phyloP scores from a whole-genome alignment of 2,329 filamentous ascomycete genomes.

The Ambrosiella xylebori region DNA sequence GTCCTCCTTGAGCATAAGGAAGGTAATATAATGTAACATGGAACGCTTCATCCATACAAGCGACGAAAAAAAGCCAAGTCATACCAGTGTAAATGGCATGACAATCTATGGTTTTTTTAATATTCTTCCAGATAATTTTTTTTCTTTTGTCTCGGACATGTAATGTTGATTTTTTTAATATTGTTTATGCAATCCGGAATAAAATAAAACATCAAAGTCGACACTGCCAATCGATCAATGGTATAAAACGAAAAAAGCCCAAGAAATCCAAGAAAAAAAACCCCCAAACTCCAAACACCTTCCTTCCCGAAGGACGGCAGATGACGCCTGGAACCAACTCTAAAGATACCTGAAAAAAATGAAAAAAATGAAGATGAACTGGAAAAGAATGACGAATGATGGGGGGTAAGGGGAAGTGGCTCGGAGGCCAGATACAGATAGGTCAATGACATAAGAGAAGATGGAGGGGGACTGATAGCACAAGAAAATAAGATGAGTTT shows the following conservation, averaged over 20 bases:
- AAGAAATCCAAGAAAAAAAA: slow-evolving; percentile 2
- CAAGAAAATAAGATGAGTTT: no score
- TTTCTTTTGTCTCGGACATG: background rate
- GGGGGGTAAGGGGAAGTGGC: background rate
- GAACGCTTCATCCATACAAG: background rate
- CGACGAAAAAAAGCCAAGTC: background rate
- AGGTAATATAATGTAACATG: background rate
- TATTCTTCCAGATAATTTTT: background rate
- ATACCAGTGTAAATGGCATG: background rate
- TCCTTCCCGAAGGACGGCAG: background rate
- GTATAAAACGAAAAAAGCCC: slow-evolving; percentile 5
- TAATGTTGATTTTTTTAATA: background rate
- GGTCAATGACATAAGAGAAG: background rate
- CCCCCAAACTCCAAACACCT: slow-evolving; percentile 2
- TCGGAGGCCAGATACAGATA: background rate
- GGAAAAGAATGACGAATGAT: background rate
- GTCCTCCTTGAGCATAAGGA: slow-evolving; percentile 10
- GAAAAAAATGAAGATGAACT: background rate
- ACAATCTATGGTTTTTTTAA: background rate
- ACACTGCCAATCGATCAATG: background rate
- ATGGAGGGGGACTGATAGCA: background rate
- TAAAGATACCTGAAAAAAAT: background rate
- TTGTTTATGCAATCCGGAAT: background rate
- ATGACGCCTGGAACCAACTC: background rate
- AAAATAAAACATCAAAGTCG: background rate